Conservation (phyloP, 2,329 filamentous ascomycete species). For the Colletotrichum sublineola region DNA sequence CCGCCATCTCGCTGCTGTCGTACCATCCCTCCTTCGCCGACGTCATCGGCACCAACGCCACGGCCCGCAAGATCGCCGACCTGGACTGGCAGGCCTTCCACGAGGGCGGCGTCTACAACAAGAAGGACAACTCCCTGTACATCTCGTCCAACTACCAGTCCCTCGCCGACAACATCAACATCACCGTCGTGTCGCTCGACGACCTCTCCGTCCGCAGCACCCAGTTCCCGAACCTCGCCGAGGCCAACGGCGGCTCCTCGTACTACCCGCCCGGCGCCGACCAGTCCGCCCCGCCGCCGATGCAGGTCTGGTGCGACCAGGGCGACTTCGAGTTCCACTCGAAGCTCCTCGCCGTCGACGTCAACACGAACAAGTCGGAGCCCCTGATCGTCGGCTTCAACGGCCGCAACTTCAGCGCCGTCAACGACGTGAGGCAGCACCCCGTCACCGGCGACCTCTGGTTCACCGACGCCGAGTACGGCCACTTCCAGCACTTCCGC, state of each 20-base stretch:
- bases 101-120: conserved; percentile 43
- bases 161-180: conserved; percentile 39
- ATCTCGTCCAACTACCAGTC: conserved; percentile 41
- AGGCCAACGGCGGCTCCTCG: conserved; percentile 45
- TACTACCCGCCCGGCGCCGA: conserved; percentile 44
- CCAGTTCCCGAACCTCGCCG: conserved; percentile 43
- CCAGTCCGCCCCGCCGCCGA: conserved; percentile 40
- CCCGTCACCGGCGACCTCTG: conserved; percentile 58
- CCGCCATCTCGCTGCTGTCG: conserved; percentile 36
- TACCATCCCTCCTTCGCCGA: conserved; percentile 36
- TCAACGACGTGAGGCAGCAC: conserved; percentile 62
- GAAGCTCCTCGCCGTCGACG: conserved; percentile 40
- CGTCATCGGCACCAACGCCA: conserved; percentile 36
- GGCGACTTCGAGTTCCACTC: conserved; percentile 35
- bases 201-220: conserved; percentile 43
- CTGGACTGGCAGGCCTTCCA: conserved; percentile 42
- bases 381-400: conserved; percentile 34
- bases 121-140: conserved; percentile 40
- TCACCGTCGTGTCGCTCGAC: conserved; percentile 44
- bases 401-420: conserved; percentile 58
- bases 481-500: conserved; percentile 61
- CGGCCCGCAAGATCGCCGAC: conserved; percentile 39
- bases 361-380: conserved; percentile 44
- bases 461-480: conserved; percentile 66
- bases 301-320: conserved; percentile 44